Base-by-base conservation (phyloP, 805 yeast species). In the Kodamaea kaohsiungensis region DNA sequence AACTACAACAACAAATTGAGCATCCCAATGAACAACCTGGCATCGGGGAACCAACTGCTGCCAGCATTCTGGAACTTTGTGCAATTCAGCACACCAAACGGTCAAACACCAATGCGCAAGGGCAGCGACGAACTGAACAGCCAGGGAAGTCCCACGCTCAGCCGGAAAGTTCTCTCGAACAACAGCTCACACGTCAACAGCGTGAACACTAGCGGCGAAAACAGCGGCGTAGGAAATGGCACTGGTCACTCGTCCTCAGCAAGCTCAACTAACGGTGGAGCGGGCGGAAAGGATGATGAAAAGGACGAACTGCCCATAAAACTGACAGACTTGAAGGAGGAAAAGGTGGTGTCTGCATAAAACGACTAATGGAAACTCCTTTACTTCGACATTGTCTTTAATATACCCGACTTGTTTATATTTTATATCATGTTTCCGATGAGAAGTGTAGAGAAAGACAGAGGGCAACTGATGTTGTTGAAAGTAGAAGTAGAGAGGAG, bases 21-120 rank as follows among this genome's bases (percentile, higher is more conserved):
- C 43, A 18, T 52, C 13, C 48, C 51, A 13, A 30, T 51, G 71
- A 30, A 30, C 35, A 30, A 30, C 35, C 35, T 30, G 8, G 52
- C 71, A 66, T 74, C 43, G 19, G 54, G 51, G 68, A 69, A 73
- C 72, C 82, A 70, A 72, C 82, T 87, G 30, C 89, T 96, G 1
- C 98, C 98, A 1, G 97, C 96, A 15, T 82, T 92, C 55, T 90
- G 97, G 98, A 89, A 88, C 66, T 86, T 89, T 72, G 90, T 92
- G 64, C 97, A 91, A 63, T 85, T 92, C 54, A 73, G 76, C 54
- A 76, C 79, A 4, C 80, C 79, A 2, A 73, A 73, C 52, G 78
- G 76, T 7, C 79, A 75, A 56, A 75, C 78, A 0, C 78, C 80
- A 1, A 59, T 70, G 39, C 54, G 78, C 27, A 72, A 75, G 52